Base-by-base conservation (phyloP, 176 grass and related monocot genomes). In the Stipa capillata region DNA sequence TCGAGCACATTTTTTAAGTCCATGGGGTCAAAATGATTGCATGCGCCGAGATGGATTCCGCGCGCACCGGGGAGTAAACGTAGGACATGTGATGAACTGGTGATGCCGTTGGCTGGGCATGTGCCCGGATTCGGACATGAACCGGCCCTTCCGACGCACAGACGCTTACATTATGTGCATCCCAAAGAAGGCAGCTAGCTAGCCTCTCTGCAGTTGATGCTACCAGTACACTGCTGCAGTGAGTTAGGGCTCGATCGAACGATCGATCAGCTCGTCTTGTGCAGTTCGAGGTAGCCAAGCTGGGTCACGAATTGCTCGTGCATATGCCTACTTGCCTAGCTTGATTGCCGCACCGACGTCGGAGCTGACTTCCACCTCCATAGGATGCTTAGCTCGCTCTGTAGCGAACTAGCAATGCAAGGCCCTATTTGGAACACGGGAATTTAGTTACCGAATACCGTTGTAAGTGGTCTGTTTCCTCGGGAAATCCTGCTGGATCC, bases 71-170 rank as follows among this genome's bases (percentile, higher is more conserved):
- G 31, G n/a, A n/a, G 65, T 54, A 71, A 39, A 10, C 63, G 23
- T 27, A 2, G 18, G 49, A 41, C 62, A 60, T 76, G 71, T 76
- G 32, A 6, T 17, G 24, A 61, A 69, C 70, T 17, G 65, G 40
- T 60, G 82, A 41, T 44, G 51, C 21, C 10, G 17, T 42, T 83
- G 28, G 83, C 13, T 87, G 42, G 17, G 51, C 85, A 82, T 87
- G 78, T 81, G 84, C 78, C 55, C 11, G 28, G 77, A 86, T 81
- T 74, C 77, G 54, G 40, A 72, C 16, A 20, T 45, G 2, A 18
- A 31, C 66, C 47, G 43, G 66, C 25, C 66, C 15, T 47, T 43
- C 66, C 41, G 1, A 69, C 47, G 66, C 13, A 18, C 6, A 29
- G 45, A 45, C 14, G 40, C 14, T 69, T 35, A n/a, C 50, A 77